phyloP scores from a whole-genome alignment of 148 eudicot genomes.

The Limonium bicolor region DNA sequence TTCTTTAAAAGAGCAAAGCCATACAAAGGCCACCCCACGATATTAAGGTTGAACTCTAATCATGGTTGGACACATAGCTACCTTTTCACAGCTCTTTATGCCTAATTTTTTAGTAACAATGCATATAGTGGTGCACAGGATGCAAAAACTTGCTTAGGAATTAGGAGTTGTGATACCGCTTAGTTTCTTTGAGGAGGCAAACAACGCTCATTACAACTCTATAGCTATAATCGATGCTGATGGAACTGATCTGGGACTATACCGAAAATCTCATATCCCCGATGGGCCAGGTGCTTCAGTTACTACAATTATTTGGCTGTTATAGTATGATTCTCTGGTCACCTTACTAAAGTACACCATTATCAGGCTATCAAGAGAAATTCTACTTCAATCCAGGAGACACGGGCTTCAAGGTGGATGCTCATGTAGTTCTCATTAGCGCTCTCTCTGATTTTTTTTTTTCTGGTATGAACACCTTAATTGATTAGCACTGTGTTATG shows the following conservation, averaged over 20 bases:
- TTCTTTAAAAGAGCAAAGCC: constrained; percentile 78
- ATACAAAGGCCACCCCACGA: constrained; percentile 78
- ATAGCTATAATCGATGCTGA: constrained; percentile 93
- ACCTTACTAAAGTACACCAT: no score
- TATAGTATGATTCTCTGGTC: no score
- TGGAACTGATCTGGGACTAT: constrained; percentile 88
- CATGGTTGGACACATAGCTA: no score
- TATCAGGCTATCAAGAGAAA: constrained; percentile 87
- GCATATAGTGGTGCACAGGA: constrained; percentile 23
- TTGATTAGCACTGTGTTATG: constrained; percentile 8
- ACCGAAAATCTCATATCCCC: constrained; percentile 91
- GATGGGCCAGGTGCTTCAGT: constrained; percentile 95
- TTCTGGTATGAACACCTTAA: neutral
- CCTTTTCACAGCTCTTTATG: no score
- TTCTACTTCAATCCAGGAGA: constrained; percentile 94
- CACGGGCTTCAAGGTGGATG: constrained; percentile 88
- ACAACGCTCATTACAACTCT: constrained; percentile 92
- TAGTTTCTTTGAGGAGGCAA: constrained; percentile 97
- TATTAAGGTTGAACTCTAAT: constrained; percentile 76
- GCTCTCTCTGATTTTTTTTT: neutral
- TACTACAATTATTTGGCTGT: no score
- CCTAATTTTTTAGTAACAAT: no score
- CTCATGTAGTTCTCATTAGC: neutral
- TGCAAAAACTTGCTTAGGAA: constrained; percentile 90
- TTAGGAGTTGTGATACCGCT: constrained; percentile 93